Conservation (phyloP, 768 basidiomycete genomes). For the Leccinum subtestaceum region DNA sequence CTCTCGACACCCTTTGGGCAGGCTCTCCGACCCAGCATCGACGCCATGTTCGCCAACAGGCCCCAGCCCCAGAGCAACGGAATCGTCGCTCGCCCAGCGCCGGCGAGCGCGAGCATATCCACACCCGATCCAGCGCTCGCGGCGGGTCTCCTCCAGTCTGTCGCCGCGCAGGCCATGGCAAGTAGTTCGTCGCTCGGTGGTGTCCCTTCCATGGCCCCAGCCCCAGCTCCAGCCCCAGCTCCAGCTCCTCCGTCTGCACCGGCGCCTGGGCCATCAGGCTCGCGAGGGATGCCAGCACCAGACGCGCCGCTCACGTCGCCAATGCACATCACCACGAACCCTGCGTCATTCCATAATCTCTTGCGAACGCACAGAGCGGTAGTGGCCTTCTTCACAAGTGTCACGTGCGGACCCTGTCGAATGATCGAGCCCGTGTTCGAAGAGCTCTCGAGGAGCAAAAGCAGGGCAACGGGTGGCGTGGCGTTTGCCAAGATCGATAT, state of each 20-base stretch:
- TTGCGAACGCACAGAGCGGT: constrained; percentile 66
- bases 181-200: constrained; percentile 9
- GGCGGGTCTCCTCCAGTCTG: constrained; percentile 53
- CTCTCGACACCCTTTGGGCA: constrained; percentile 87
- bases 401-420: constrained; percentile 74
- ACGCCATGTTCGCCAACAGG: constrained; percentile 71
- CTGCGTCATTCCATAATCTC: constrained; percentile 65
- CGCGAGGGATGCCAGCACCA: constrained; percentile 28
- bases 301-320: constrained; percentile 54
- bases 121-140: constrained; percentile 49
- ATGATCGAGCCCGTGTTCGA: constrained; percentile 86
- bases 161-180: constrained; percentile 49
- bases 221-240: background rate
- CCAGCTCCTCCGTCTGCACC: constrained; percentile 12
- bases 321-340: constrained; percentile 71
- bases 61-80: constrained; percentile 23
- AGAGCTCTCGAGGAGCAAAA: constrained; percentile 65
- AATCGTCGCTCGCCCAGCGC: constrained; percentile 27
- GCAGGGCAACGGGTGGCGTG: constrained; percentile 43
- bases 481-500: constrained; percentile 87
- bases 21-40: constrained; percentile 85
- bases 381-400: constrained; percentile 79
- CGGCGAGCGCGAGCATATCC: constrained; percentile 12
- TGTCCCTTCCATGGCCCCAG: background rate
- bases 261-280: constrained; percentile 15